These are phyloP conservation scores for Dendrobium nobile DNA, from an alignment of 106 monocot species.

Conservation along the genomic window DNA sequence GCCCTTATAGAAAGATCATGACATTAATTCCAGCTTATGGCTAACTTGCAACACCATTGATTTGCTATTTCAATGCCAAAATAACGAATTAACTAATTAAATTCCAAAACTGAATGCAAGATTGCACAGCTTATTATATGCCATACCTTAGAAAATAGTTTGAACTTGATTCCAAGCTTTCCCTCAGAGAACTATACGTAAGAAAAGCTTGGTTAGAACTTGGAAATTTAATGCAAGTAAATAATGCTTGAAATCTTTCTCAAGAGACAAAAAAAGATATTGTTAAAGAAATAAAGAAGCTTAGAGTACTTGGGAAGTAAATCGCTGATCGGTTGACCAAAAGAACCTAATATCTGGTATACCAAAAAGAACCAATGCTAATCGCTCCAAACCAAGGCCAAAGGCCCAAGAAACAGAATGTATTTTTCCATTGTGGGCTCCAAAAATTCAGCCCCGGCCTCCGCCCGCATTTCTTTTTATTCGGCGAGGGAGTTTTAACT, in stretches of 20 bases:
- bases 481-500: too few relatives aligned
- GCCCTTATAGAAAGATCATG: too few relatives aligned
- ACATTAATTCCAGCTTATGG: too few relatives aligned
- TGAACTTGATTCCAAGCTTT: conserved; percentile 86
- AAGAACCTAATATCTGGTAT: conserved; percentile 95
- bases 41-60: too few relatives aligned
- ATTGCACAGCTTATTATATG: background rate
- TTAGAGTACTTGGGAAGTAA: conserved; percentile 76
- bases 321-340: conserved; percentile 86
- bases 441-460: too few relatives aligned
- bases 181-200: conserved; percentile 76
- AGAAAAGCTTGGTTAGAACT: background rate
- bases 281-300: background rate
- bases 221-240: background rate
- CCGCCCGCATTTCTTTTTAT: too few relatives aligned
- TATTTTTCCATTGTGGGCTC: conserved; percentile 55
- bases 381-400: conserved; percentile 87
- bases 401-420: conserved; percentile 97
- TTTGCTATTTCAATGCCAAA: too few relatives aligned
- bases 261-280: background rate
- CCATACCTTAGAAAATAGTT: conserved; percentile 92
- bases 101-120: too few relatives aligned
- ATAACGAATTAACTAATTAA: too few relatives aligned
- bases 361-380: conserved; percentile 98
- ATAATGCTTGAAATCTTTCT: background rate